Percentiles rank a stretch among this genome's conserved stretches.
phyloP scores from a whole-genome alignment of 2,329 filamentous ascomycete genomes.

The Chalaropsis ovoidea region DNA sequence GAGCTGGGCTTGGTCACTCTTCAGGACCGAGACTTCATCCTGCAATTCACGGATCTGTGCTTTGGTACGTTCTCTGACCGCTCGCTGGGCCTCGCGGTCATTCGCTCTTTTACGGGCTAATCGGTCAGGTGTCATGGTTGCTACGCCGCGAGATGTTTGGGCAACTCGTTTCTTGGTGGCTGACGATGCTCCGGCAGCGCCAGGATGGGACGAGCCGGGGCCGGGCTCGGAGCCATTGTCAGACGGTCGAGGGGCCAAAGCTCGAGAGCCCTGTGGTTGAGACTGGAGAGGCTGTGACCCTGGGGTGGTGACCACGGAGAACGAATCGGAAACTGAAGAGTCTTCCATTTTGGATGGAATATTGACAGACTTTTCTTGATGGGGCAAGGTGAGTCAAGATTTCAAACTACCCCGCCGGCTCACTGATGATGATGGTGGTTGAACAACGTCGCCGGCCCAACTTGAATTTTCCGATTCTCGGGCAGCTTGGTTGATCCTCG shows the following conservation, averaged over 20 bases:
- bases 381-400: not conserved
- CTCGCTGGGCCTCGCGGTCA: slow-evolving; percentile 70
- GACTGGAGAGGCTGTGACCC: slow-evolving; percentile 1
- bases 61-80: slow-evolving; percentile 73
- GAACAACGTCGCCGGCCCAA: not conserved
- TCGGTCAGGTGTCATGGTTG: slow-evolving; percentile 63
- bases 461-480: not conserved
- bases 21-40: slow-evolving; percentile 24
- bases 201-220: slow-evolving; percentile 15
- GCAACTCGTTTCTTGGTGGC: slow-evolving; percentile 17
- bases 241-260: slow-evolving; percentile 21
- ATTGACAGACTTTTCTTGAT: not conserved
- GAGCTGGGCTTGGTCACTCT: slow-evolving; percentile 45
- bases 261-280: slow-evolving; percentile 16
- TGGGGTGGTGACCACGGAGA: not conserved
- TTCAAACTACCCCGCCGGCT: not conserved
- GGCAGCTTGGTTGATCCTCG: not conserved
- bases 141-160: slow-evolving; percentile 33
- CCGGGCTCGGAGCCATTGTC: slow-evolving; percentile 6
- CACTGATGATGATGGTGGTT: not conserved
- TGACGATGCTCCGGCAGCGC: slow-evolving; percentile 22
- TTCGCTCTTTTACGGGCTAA: slow-evolving; percentile 56
- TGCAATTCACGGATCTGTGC: slow-evolving; percentile 61
- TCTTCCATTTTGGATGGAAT: slow-evolving; percentile 20
- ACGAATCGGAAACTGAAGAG: slow-evolving; percentile 6